Evolutionary conservation across 768 basidiomycete species (phyloP).

Genomic region (Suillus bovinus): DNA sequence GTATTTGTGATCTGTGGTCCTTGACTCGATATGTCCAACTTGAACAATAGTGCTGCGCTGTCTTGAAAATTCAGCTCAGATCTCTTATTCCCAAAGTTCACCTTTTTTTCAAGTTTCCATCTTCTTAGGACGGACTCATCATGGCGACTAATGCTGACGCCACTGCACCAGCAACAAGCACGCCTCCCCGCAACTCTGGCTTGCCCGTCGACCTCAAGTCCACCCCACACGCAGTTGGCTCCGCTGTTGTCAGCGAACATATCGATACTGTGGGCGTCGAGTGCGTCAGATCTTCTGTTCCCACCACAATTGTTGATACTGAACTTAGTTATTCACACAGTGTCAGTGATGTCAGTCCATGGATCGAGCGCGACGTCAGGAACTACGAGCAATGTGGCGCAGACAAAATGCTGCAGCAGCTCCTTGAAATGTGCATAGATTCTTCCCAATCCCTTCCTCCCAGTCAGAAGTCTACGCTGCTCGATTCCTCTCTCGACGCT

Average conservation of each 20-base stretch:
- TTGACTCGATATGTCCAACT: neutral
- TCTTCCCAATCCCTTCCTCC: neutral
- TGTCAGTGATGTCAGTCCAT: neutral
- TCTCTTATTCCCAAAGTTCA: neutral
- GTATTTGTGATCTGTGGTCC: no score
- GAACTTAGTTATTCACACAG: neutral
- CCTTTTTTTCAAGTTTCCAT: neutral
- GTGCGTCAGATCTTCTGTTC: neutral
- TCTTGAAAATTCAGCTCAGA: neutral
- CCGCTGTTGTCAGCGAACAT: neutral
- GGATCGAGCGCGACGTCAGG: slow-evolving; percentile 1
- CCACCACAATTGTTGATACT: neutral
- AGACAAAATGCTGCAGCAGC: slow-evolving; percentile 1
- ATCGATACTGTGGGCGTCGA: no score
- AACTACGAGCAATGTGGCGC: neutral
- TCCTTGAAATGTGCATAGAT: slow-evolving; percentile 4
- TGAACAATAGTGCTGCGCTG: neutral
- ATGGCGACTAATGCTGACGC: neutral
- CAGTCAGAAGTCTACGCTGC: neutral
- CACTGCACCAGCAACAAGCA: neutral
- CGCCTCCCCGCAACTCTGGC: neutral
- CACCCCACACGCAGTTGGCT: slow-evolving; percentile 1
- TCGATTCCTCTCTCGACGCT: neutral
- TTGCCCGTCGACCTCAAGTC: neutral
- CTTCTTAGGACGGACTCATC: neutral